These are phyloP conservation scores for Colletotrichum godetiae DNA, from an alignment of 2,329 filamentous ascomycete species.

Conservation along the genomic window DNA sequence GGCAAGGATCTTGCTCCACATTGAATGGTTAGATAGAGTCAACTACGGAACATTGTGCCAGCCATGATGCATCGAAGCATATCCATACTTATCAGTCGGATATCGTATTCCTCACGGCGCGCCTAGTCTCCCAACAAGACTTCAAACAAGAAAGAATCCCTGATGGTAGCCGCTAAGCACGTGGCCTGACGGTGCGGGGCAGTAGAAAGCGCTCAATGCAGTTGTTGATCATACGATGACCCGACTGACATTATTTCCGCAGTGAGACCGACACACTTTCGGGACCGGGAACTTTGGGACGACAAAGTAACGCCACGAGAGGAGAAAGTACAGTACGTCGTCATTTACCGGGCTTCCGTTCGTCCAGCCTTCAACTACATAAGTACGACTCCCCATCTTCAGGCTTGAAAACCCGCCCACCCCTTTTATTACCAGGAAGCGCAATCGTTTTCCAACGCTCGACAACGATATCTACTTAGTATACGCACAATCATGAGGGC, in stretches of 20 bases:
- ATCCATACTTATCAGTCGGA: background rate
- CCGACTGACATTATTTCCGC: slow-evolving; percentile 15
- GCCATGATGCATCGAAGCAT: background rate
- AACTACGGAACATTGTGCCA: no score
- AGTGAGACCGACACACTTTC: background rate
- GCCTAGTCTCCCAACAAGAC: background rate
- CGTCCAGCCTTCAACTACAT: background rate
- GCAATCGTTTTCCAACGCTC: no score
- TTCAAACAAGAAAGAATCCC: background rate
- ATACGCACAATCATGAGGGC: slow-evolving; percentile 59
- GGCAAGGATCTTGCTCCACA: background rate
- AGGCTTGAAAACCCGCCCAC: background rate
- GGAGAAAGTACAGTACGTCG: slow-evolving; percentile 12
- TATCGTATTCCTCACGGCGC: background rate
- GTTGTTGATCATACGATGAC: slow-evolving; percentile 18
- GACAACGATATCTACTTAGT: background rate
- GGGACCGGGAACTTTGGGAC: slow-evolving; percentile 1
- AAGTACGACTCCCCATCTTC: background rate
- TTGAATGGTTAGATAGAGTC: background rate
- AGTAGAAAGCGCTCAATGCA: background rate
- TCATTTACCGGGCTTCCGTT: slow-evolving; percentile 4
- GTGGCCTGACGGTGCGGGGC: slow-evolving; percentile 27
- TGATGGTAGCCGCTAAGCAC: slow-evolving; percentile 1
- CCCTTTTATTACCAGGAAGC: background rate
- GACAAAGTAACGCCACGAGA: slow-evolving; percentile 20